Conservation (phyloP, 2,329 filamentous ascomycete species). For the Beauveria scarabaeidicola region DNA sequence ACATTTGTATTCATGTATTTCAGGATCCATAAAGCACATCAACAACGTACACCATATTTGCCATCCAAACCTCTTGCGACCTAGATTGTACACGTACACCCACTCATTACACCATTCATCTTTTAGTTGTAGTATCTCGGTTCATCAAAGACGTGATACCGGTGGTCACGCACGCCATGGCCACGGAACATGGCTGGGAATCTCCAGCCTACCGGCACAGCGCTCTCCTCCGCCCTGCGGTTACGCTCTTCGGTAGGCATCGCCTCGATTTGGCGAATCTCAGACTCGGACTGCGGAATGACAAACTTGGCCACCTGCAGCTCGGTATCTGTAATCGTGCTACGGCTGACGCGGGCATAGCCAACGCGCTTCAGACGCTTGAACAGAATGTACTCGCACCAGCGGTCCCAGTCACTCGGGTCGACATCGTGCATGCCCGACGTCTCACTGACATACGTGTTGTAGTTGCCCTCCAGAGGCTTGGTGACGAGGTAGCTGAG, state of each 20-base stretch:
- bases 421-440: slow-evolving; percentile 97
- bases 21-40: not conserved
- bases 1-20: not conserved
- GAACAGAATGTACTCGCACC: slow-evolving; percentile 98
- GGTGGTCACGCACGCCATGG: slow-evolving; percentile 77
- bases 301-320: slow-evolving; percentile 94
- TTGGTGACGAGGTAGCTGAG: slow-evolving; percentile 89
- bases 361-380: slow-evolving; percentile 78
- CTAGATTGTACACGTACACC: not conserved
- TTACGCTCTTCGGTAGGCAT: slow-evolving; percentile 47
- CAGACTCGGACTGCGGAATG: slow-evolving; percentile 57
- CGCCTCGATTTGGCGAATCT: slow-evolving; percentile 35
- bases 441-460: slow-evolving; percentile 78
- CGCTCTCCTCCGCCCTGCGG: slow-evolving; percentile 54
- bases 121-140: slow-evolving; percentile 58
- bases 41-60: not conserved
- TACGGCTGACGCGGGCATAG: slow-evolving; percentile 81
- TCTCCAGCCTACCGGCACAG: slow-evolving; percentile 67
- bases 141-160: slow-evolving; percentile 92
- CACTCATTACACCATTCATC: not conserved
- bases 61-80: not conserved
- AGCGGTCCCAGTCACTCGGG: slow-evolving; percentile 84
- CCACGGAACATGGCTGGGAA: slow-evolving; percentile 84
- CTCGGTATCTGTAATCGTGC: slow-evolving; percentile 94
- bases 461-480: slow-evolving; percentile 89